Percentiles rank a stretch among this genome's conserved stretches.
Conservation (phyloP, 2,329 filamentous ascomycete genomes). For the Parascedosporium putredinis region DNA sequence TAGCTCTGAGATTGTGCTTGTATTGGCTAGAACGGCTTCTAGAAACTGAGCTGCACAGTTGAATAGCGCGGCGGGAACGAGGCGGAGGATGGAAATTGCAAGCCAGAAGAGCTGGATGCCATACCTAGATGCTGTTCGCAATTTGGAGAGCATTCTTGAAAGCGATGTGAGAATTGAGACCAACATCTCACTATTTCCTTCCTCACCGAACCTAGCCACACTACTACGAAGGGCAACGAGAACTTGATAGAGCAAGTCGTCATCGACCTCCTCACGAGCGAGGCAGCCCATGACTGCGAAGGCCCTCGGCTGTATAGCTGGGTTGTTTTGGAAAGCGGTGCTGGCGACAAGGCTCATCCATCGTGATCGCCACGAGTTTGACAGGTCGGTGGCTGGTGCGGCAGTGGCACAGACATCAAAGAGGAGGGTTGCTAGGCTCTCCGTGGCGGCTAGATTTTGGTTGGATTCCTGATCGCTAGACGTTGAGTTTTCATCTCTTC, state of each 20-base stretch:
- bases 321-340: constrained; percentile 64
- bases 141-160: constrained; percentile 62
- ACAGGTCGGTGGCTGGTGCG: constrained; percentile 52
- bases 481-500: constrained; percentile 43
- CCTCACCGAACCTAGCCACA: constrained; percentile 53
- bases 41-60: constrained; percentile 56
- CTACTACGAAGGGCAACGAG: constrained; percentile 57
- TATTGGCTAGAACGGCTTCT: constrained; percentile 54
- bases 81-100: constrained; percentile 53
- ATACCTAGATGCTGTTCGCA: constrained; percentile 56
- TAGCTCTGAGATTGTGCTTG: constrained; percentile 49
- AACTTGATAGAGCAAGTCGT: constrained; percentile 61
- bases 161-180: constrained; percentile 56
- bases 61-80: constrained; percentile 52
- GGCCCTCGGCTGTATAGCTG: constrained; percentile 57
- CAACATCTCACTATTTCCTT: constrained; percentile 56
- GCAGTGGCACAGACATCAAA: constrained; percentile 55
- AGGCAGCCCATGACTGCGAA: constrained; percentile 64
- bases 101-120: constrained; percentile 62
- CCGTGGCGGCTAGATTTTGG: constrained; percentile 43
- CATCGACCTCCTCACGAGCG: constrained; percentile 61
- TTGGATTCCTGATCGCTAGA: constrained; percentile 44
- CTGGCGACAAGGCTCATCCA: constrained; percentile 67
- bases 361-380: constrained; percentile 59
- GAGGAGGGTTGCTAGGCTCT: constrained; percentile 49